phyloP scores from a whole-genome alignment of 1,284 basidiomycete genomes.

The Microbotryum saponariae region DNA sequence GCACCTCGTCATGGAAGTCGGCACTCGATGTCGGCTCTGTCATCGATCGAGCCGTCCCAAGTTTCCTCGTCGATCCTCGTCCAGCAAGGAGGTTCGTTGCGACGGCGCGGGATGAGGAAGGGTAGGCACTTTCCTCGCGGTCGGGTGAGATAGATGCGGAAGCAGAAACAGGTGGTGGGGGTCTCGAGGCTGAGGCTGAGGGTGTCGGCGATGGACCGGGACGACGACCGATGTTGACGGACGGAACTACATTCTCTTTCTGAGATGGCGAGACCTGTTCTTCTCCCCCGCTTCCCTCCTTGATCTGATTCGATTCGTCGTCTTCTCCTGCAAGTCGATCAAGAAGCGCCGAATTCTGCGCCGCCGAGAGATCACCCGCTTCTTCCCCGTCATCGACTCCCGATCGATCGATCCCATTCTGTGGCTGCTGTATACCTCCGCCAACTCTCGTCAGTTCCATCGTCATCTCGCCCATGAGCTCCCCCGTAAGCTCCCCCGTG shows the following conservation, averaged over 20 bases:
- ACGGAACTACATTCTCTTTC: not conserved
- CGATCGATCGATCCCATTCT: no score
- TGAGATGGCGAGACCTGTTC: not conserved
- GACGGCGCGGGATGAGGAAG: conserved; percentile 18
- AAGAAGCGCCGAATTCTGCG: no score
- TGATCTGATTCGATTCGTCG: no score
- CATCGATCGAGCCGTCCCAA: no score
- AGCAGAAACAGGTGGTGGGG: not conserved
- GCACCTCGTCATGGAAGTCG: conserved; percentile 1
- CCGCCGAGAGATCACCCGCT: no score
- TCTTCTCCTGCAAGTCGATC: no score
- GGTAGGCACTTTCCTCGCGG: conserved; percentile 5
- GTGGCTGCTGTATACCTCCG: no score
- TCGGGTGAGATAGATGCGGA: conserved; percentile 4
- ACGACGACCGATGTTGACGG: not conserved
- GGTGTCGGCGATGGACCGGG: not conserved
- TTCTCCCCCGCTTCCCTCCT: no score
- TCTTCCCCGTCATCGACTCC: no score
- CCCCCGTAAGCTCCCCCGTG: no score
- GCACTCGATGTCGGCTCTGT: conserved; percentile 3
- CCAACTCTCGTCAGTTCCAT: no score
- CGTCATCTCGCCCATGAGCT: no score
- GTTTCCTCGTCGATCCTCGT: not conserved
- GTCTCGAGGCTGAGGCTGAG: not conserved
- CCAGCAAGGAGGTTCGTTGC: conserved; percentile 11